Base-by-base conservation (phyloP, 257 asterid genomes). In the Solanum chmielewskii region DNA sequence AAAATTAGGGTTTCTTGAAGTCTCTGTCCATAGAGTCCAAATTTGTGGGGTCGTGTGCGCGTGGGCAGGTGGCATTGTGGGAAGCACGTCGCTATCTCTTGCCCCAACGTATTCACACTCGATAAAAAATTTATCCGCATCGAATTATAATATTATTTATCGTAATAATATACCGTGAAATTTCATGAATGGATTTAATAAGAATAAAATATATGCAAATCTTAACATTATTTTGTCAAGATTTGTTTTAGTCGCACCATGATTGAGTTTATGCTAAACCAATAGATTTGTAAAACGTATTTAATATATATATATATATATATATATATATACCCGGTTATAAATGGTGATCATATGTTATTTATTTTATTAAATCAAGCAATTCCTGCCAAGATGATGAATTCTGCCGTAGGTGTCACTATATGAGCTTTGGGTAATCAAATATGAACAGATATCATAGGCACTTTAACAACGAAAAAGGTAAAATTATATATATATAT, bases 31-130 rank as follows among this genome's bases (percentile, higher is more conserved):
- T 29, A 18, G 27, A 59, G 85, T 45, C 86, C 88, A 85, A 86
- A 47, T 15, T 45, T 45, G 94, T 92, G 93, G 95, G 94, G 92
- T 88, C 86, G 59, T 86, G 90, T 90, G 95, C 92, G 91, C 89
- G 78, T 86, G 86, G 89, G 91, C 87, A 83, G 91, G 93, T 90
- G 91, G 88, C 25, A 45, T 78, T 78, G 85, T 80, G 85, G 85
- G 74, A 47, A 62, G 90, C 93, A 90, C 86, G 92, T 92, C 91
- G 88, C 88, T 89, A 87, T 93, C 93, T 87, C 92, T 86, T 90
- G 83, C 70, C 87, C 90, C 91, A 60, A 92, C 89, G 49, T 86
- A 68, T 27, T 14, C 18, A 68, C 16, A 6, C 9, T 25, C 8
- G 2, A 0, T 68, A 68, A 68, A 68, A 68, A 68, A 68, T 2